Conservation (phyloP, 2,329 filamentous ascomycete genomes). For the Penicillium sp. region DNA sequence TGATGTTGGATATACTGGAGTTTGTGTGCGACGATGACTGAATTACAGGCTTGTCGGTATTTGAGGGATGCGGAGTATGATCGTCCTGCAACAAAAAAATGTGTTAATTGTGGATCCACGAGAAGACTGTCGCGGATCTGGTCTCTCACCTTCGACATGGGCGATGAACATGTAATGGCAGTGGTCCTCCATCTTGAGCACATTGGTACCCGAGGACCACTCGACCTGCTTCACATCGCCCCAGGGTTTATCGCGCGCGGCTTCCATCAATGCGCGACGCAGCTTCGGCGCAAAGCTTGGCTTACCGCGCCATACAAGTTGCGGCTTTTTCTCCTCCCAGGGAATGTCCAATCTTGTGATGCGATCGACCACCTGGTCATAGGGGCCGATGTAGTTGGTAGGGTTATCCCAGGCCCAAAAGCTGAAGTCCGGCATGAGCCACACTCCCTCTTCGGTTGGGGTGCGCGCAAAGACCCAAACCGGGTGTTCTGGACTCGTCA, state of each 20-base stretch:
- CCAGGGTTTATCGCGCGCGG: slow-evolving; percentile 44
- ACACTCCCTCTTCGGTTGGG: slow-evolving; percentile 42
- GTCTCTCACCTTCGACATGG: slow-evolving; percentile 50
- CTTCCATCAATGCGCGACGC: slow-evolving; percentile 41
- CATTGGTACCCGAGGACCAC: slow-evolving; percentile 42
- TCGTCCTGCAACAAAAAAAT: slow-evolving; percentile 22
- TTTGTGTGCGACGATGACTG: slow-evolving; percentile 49
- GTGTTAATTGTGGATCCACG: neutral
- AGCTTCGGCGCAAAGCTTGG: slow-evolving; percentile 43
- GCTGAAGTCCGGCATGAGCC: slow-evolving; percentile 54
- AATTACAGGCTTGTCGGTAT: slow-evolving; percentile 50
- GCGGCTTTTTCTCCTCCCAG: slow-evolving; percentile 39
- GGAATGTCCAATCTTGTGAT: slow-evolving; percentile 28
- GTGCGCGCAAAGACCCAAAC: slow-evolving; percentile 46
- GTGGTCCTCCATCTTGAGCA: slow-evolving; percentile 51
- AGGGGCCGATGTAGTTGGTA: slow-evolving; percentile 36
- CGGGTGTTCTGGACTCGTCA: slow-evolving; percentile 33
- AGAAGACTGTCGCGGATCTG: neutral
- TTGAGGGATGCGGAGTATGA: slow-evolving; percentile 52
- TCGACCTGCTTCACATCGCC: slow-evolving; percentile 46
- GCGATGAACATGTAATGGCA: slow-evolving; percentile 54
- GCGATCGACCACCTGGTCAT: slow-evolving; percentile 35
- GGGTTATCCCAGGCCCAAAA: slow-evolving; percentile 50
- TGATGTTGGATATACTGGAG: slow-evolving; percentile 50
- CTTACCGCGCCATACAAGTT: slow-evolving; percentile 52